Conservation (phyloP, 2,329 filamentous ascomycete species). For the Domatiomyces catenatus region DNA sequence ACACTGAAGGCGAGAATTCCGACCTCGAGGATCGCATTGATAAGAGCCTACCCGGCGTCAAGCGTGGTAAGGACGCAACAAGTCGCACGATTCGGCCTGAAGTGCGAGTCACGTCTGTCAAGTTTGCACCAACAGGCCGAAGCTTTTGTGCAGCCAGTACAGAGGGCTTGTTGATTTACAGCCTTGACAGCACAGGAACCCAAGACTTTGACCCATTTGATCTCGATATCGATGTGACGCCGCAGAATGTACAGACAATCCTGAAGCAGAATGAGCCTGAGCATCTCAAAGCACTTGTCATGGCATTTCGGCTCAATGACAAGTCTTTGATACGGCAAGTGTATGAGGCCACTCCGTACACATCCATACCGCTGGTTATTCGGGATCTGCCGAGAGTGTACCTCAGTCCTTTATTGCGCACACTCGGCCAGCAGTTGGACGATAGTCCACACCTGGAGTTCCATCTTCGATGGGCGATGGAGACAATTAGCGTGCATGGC, state of each 20-base stretch:
- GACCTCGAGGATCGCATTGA: constrained; percentile 78
- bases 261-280: constrained; percentile 59
- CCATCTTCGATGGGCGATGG: constrained; percentile 82
- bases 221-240: constrained; percentile 84
- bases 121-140: constrained; percentile 76
- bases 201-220: constrained; percentile 85
- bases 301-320: constrained; percentile 94
- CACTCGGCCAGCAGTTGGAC: constrained; percentile 76
- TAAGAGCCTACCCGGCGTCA: constrained; percentile 65
- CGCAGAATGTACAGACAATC: constrained; percentile 65
- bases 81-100: constrained; percentile 61
- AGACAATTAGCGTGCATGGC: constrained; percentile 65
- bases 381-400: constrained; percentile 71
- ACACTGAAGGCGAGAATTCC: constrained; percentile 74
- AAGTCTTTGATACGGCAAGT: constrained; percentile 64
- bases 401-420: constrained; percentile 67
- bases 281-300: constrained; percentile 82
- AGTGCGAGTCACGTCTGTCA: constrained; percentile 68
- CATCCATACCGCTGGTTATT: constrained; percentile 63
- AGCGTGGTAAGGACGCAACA: constrained; percentile 67
- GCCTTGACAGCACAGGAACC: constrained; percentile 57
- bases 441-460: constrained; percentile 89
- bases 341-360: constrained; percentile 65
- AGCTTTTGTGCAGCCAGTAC: constrained; percentile 91
- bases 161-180: constrained; percentile 87